phyloP scores from a whole-genome alignment of 148 eudicot genomes.

The Bassia scoparia region DNA sequence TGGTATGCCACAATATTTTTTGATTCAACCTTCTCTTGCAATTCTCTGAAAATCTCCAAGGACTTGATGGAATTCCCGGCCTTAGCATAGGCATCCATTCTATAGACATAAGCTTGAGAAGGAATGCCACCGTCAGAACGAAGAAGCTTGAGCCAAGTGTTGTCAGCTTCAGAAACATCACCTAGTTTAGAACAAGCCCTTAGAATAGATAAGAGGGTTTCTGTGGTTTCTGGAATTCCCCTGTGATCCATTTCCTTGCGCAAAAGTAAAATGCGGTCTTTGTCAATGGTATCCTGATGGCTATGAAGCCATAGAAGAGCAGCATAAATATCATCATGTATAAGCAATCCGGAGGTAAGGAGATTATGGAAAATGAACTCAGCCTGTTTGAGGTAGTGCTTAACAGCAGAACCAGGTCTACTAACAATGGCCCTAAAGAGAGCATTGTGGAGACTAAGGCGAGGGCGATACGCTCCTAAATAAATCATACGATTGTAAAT shows the following conservation, averaged over 20 bases:
- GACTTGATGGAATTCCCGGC: conserved; percentile 52
- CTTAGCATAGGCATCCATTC: conserved; percentile 72
- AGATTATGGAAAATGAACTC: conserved; percentile 83
- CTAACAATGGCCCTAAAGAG: conserved; percentile 71
- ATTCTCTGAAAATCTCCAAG: conserved; percentile 54
- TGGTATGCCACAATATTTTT: conserved; percentile 53
- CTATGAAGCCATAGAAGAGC: conserved; percentile 97
- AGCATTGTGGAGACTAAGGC: conserved; percentile 78
- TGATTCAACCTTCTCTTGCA: conserved; percentile 46
- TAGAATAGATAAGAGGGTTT: conserved; percentile 69
- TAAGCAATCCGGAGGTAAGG: conserved; percentile 47
- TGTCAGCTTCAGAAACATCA: conserved; percentile 67
- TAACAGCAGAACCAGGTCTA: conserved; percentile 49
- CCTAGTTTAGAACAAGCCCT: conserved; percentile 87
- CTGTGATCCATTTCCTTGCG: conserved; percentile 57
- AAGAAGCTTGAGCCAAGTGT: conserved; percentile 61
- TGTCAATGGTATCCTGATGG: conserved; percentile 74
- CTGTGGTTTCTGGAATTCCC: conserved; percentile 56
- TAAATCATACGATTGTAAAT: conserved; percentile 87
- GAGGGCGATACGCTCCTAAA: conserved; percentile 82
- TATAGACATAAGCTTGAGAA: conserved; percentile 72
- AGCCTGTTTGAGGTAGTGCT: conserved; percentile 72
- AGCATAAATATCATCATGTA: conserved; percentile 72
- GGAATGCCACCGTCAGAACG: conserved; percentile 41
- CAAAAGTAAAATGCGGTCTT: conserved; percentile 53